Base-by-base conservation (phyloP, 345 rosid genomes). In the Camelina hispida region DNA sequence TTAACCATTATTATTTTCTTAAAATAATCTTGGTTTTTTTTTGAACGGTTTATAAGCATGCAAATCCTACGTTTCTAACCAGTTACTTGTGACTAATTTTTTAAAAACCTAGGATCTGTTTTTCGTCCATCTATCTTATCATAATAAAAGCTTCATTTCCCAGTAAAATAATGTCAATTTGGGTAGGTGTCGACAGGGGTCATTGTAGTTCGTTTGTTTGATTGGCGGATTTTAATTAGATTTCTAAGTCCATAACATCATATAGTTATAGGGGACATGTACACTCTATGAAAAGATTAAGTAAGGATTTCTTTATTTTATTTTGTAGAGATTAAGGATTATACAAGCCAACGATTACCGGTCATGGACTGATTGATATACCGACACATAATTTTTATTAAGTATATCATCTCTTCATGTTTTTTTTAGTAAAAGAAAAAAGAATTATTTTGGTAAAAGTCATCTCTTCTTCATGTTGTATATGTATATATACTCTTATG, bases 101-200 rank as follows among this genome's bases (percentile, higher is more conserved):
- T 23, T 3, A 18, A 48, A 32, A 48, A 32, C 17, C 25, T 67
- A 18, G 43, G 51, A 66, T 74, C 23, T 57, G 22, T 20, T 22
- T 55, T 69, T 20, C 38, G 66, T 71, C 15, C 57, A 44, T 73
- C 34, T 69, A 44, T 73, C 34, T 69, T 23, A 54, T 25, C 42
- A 42, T 28, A n/a, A 30, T 28, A 10, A 58, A 58, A 44, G 22
- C 56, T 5, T 34, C 32, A 44, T 17, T 75, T 67, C 58, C 34
- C 35, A 48, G 35, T 67, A 58, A 28, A 25, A 17, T 48, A 67
- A 25, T 66, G 67, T 58, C 32, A 16, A 35, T 66, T 42, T 13
- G 16, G 25, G 68, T 66, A 75, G 68, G 73, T 75, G 78, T 56
- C 17, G 53, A 52, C 8, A 57, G 17, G 59, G 66, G 71, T 74